phyloP scores from a whole-genome alignment of 2,329 filamentous ascomycete genomes.

The Hyphodiscus sp. region DNA sequence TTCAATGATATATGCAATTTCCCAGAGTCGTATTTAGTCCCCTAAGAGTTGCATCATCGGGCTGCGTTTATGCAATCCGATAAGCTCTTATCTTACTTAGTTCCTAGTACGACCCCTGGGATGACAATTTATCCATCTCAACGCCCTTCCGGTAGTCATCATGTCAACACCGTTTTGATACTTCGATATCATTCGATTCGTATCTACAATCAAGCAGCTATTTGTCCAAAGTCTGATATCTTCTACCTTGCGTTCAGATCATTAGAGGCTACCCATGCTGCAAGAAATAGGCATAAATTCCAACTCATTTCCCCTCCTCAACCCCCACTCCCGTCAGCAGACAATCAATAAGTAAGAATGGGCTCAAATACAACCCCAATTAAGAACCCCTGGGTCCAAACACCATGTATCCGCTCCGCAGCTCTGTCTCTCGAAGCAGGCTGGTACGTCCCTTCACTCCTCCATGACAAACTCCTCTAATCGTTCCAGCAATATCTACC shows the following conservation, averaged over 20 bases:
- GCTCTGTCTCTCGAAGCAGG: slow-evolving; percentile 22
- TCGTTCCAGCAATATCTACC: slow-evolving; percentile 51
- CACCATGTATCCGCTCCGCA: slow-evolving; percentile 22
- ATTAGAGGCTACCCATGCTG: not conserved
- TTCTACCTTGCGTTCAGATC: not conserved
- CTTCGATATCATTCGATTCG: not conserved
- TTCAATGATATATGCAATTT: not conserved
- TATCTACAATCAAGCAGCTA: not conserved
- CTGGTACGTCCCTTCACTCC: slow-evolving; percentile 15
- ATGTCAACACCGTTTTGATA: not conserved
- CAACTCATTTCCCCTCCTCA: not conserved
- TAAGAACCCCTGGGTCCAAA: slow-evolving; percentile 19
- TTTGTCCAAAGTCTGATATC: too few relatives aligned
- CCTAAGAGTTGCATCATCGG: too few relatives aligned
- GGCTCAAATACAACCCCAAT: not conserved
- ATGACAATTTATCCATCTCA: not conserved
- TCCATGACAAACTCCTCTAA: not conserved
- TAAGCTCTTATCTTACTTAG: not conserved
- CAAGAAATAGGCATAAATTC: not conserved
- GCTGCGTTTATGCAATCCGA: not conserved
- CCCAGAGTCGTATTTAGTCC: too few relatives aligned
- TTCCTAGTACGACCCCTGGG: too few relatives aligned
- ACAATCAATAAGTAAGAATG: not conserved
- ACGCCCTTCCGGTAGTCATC: not conserved
- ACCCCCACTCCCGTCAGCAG: not conserved